Percentiles rank a stretch among this genome's conserved stretches.
phyloP scores from a whole-genome alignment of 169 alveolate genomes.

The Cyclospora cayetanensis region DNA sequence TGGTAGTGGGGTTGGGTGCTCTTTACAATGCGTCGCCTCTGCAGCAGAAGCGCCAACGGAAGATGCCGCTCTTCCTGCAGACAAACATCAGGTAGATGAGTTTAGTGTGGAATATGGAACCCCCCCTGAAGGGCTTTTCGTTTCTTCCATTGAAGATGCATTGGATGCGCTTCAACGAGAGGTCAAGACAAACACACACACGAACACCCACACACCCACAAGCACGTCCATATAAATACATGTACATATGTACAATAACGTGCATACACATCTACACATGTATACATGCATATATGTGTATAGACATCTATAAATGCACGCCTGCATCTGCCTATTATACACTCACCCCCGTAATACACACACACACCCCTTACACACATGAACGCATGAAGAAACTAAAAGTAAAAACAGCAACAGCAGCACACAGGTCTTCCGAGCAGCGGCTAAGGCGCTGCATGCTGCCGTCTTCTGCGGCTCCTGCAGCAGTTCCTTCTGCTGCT shows the following conservation, averaged over 20 bases:
- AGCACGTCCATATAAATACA: too few species aligned
- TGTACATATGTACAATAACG: not conserved
- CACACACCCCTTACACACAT: too few species aligned
- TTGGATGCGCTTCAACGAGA: not conserved
- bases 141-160: not conserved
- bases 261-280: not conserved
- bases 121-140: not conserved
- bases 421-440: too few species aligned
- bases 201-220: too few species aligned
- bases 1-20: too few species aligned
- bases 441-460: not conserved
- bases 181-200: not conserved
- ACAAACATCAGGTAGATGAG: not conserved
- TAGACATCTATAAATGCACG: not conserved
- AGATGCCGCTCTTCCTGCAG: not conserved
- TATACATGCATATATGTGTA: not conserved
- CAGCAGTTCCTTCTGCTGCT: not conserved
- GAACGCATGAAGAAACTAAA: too few species aligned
- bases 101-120: not conserved
- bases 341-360: too few species aligned
- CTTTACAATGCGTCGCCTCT: not conserved
- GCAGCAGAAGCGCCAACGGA: not conserved
- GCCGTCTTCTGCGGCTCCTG: not conserved
- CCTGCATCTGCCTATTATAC: not conserved
- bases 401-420: constrained; percentile 1